phyloP scores from a whole-genome alignment of 495 filamentous ascomycete species.

The Acidomyces sp. region DNA sequence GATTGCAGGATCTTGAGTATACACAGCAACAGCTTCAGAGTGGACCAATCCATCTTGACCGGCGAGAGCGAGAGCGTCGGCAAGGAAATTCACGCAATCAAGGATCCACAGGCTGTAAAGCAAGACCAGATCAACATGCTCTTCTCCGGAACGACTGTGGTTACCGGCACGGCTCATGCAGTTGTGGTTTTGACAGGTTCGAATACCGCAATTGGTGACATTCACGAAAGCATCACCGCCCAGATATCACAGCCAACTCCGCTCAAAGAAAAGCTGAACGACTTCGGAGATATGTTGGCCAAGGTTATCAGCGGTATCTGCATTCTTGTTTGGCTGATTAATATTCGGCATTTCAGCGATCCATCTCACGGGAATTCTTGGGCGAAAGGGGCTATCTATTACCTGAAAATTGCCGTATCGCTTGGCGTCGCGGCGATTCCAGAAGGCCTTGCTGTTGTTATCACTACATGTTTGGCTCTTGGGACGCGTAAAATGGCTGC shows the following conservation, averaged over 20 bases:
- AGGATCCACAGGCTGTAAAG: conserved; percentile 77
- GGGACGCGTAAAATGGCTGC: conserved; percentile 97
- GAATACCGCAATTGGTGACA: conserved; percentile 92
- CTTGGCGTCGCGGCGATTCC: conserved; percentile 96
- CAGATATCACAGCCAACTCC: conserved; percentile 98
- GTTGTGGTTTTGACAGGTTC: conserved; percentile 84
- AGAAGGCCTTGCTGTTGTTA: conserved; percentile 92
- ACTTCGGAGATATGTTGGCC: conserved; percentile 91
- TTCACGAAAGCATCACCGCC: conserved; percentile 94
- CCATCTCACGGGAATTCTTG: conserved; percentile 85
- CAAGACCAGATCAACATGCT: conserved; percentile 97
- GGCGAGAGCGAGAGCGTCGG: conserved; percentile 96
- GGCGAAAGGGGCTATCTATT: conserved; percentile 98
- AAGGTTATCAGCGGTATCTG: conserved; percentile 98
- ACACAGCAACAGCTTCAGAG: conserved; percentile 89
- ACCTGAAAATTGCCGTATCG: conserved; percentile 98
- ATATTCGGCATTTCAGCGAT: conserved; percentile 92
- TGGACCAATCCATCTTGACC: conserved; percentile 95
- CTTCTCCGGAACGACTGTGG: conserved; percentile 96
- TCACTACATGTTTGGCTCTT: conserved; percentile 89
- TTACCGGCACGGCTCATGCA: conserved; percentile 85
- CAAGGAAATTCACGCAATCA: conserved; percentile 59
- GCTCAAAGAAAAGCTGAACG: conserved; percentile 95
- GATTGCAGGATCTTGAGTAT: conserved; percentile 86
- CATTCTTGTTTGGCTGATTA: conserved; percentile 94